These are phyloP conservation scores for Pouteria campechiana DNA, from an alignment of 179 eudicot genomes.

Conservation along the genomic window DNA sequence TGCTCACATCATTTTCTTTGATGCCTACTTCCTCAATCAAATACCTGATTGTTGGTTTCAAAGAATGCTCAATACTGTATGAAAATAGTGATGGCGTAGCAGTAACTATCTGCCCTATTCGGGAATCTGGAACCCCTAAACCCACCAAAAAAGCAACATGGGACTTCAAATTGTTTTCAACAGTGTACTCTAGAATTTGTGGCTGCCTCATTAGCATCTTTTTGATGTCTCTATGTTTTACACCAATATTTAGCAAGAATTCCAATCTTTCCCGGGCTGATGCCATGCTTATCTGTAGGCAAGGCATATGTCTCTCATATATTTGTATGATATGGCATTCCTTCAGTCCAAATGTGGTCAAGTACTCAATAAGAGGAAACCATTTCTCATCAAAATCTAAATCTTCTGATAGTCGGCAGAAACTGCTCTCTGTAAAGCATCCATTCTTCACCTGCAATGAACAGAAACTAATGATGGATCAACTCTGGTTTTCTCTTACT, in stretches of 20 bases:
- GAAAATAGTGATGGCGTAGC: conserved; percentile 83
- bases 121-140: conserved; percentile 73
- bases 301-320: conserved; percentile 75
- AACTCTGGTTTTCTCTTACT: no score
- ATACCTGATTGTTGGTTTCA: conserved; percentile 81
- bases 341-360: conserved; percentile 72
- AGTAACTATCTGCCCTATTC: conserved; percentile 70
- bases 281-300: conserved; percentile 58
- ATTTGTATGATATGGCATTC: conserved; percentile 78
- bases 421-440: conserved; percentile 38
- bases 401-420: conserved; percentile 56
- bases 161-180: conserved; percentile 72
- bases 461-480: no score
- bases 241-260: conserved; percentile 68
- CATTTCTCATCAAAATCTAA: conserved; percentile 66
- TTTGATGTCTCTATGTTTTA: conserved; percentile 66
- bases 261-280: conserved; percentile 78
- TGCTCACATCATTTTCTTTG: conserved; percentile 56
- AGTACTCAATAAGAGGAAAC: conserved; percentile 86
- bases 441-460: conserved; percentile 44
- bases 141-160: conserved; percentile 67
- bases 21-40: conserved; percentile 90
- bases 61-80: conserved; percentile 77
- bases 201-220: conserved; percentile 83
- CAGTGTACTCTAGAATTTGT: conserved; percentile 73